Conservation (phyloP, 2,329 filamentous ascomycete species). For the Nemania sp. region DNA sequence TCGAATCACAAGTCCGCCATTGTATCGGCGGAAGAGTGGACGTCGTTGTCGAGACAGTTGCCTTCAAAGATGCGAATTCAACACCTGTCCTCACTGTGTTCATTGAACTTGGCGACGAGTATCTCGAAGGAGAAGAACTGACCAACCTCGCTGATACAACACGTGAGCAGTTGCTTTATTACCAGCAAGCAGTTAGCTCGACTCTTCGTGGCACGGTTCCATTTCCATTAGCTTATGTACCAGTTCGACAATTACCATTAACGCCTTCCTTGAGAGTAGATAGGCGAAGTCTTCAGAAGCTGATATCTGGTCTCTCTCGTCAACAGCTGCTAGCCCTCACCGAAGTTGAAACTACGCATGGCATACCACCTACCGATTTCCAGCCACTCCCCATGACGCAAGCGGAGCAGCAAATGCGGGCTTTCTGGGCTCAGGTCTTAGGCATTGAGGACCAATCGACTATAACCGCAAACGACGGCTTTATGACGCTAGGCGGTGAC, state of each 20-base stretch:
- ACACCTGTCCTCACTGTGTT: slow-evolving; percentile 51
- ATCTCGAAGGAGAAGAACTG: slow-evolving; percentile 46
- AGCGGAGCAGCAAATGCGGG: slow-evolving; percentile 51
- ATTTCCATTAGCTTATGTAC: slow-evolving; percentile 54
- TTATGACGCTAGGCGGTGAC: slow-evolving; percentile 52
- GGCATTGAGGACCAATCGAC: slow-evolving; percentile 41
- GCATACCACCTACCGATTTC: slow-evolving; percentile 42
- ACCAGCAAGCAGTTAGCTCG: slow-evolving; percentile 48
- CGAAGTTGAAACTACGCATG: slow-evolving; percentile 42
- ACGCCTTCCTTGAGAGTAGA: slow-evolving; percentile 56
- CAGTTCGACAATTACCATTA: slow-evolving; percentile 51
- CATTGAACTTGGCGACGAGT: slow-evolving; percentile 49
- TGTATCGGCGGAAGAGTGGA: slow-evolving; percentile 52
- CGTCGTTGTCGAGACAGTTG: slow-evolving; percentile 52
- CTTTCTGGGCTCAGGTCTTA: slow-evolving; percentile 52
- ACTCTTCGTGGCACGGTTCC: slow-evolving; percentile 46
- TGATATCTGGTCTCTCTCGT: slow-evolving; percentile 47
- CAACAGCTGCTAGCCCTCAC: slow-evolving; percentile 49
- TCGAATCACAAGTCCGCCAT: slow-evolving; percentile 52
- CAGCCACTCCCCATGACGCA: slow-evolving; percentile 54
- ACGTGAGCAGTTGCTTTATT: slow-evolving; percentile 48
- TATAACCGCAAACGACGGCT: slow-evolving; percentile 49
- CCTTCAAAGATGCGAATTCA: slow-evolving; percentile 47
- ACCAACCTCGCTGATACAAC: slow-evolving; percentile 44
- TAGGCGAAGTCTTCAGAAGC: slow-evolving; percentile 50